A percentile compares a stretch with the other conserved stretches of the same genome.
Conservation (phyloP, 306 rosid genomes). For the Acacia acuminata region DNA sequence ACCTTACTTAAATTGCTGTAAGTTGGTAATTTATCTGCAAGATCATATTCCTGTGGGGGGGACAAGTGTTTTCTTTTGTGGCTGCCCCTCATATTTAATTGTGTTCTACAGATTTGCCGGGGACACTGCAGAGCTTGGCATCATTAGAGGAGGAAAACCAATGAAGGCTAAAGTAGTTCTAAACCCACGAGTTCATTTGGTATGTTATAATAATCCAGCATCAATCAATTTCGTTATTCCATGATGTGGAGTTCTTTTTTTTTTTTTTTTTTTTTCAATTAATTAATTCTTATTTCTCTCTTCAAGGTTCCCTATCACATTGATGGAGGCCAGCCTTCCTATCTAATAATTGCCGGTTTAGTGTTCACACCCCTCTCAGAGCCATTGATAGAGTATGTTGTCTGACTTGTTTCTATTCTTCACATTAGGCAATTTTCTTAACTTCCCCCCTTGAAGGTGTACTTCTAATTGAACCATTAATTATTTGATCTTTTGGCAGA, state of each 20-base stretch:
- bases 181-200: slow-evolving; percentile 92
- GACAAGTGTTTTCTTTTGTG: slow-evolving; percentile 9
- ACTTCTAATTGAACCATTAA: slow-evolving; percentile 18
- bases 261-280: slow-evolving; percentile 15
- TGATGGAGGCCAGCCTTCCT: slow-evolving; percentile 91
- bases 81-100: slow-evolving; percentile 18
- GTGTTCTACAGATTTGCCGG: slow-evolving; percentile 83
- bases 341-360: slow-evolving; percentile 89
- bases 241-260: slow-evolving; percentile 34
- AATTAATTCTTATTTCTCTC: slow-evolving; percentile 1
- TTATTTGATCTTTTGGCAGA: slow-evolving; percentile 50
- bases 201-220: slow-evolving; percentile 36
- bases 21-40: neutral
- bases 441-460: neutral
- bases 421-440: slow-evolving; percentile 13
- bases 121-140: slow-evolving; percentile 85
- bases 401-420: slow-evolving; percentile 2
- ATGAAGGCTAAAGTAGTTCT: slow-evolving; percentile 65
- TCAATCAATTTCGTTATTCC: slow-evolving; percentile 26
- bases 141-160: slow-evolving; percentile 72
- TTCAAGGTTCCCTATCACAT: slow-evolving; percentile 86
- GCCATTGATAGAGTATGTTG: slow-evolving; percentile 88
- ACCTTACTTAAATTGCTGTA: neutral
- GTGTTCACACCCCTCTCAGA: slow-evolving; percentile 99
- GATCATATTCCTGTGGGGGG: neutral